phyloP scores from a whole-genome alignment of 1,284 basidiomycete genomes.

The Ceratobasidium sp. region DNA sequence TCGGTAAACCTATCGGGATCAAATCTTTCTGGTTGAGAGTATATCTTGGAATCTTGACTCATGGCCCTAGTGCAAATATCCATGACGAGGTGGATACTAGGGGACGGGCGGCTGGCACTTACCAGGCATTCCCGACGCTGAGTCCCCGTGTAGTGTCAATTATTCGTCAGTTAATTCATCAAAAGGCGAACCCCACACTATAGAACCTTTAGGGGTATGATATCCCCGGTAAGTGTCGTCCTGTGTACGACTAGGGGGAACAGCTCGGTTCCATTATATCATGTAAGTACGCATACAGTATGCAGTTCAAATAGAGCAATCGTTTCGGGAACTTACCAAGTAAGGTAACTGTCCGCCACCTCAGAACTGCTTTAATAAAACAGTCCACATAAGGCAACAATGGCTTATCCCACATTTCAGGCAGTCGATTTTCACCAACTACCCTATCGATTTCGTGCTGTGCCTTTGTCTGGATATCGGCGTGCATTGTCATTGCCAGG shows the following conservation, averaged over 20 bases:
- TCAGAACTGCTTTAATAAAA: constrained; percentile 18
- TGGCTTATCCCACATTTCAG: neutral
- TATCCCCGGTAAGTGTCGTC: constrained; percentile 41
- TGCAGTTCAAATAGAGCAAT: neutral
- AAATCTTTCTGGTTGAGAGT: constrained; percentile 31
- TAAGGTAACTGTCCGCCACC: constrained; percentile 17
- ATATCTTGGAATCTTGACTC: constrained; percentile 29
- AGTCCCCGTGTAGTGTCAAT: neutral
- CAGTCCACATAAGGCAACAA: constrained; percentile 2
- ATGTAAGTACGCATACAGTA: neutral
- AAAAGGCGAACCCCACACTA: constrained; percentile 14
- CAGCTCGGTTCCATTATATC: neutral
- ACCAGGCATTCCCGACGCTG: neutral
- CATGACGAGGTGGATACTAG: neutral
- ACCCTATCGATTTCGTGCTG: constrained; percentile 8
- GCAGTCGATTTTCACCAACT: neutral
- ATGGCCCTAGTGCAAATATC: constrained; percentile 16
- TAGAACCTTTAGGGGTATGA: constrained; percentile 39
- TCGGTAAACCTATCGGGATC: constrained; percentile 37
- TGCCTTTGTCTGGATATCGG: neutral
- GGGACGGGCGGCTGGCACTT: neutral
- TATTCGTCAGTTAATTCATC: neutral
- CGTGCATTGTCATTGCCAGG: neutral
- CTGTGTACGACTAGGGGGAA: constrained; percentile 37
- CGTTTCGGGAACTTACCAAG: constrained; percentile 9